Evolutionary conservation across 129 eudicot genomes (phyloP), one percentile per base, ranked within the genome.

Genomic region (Artemisia argyi): DNA sequence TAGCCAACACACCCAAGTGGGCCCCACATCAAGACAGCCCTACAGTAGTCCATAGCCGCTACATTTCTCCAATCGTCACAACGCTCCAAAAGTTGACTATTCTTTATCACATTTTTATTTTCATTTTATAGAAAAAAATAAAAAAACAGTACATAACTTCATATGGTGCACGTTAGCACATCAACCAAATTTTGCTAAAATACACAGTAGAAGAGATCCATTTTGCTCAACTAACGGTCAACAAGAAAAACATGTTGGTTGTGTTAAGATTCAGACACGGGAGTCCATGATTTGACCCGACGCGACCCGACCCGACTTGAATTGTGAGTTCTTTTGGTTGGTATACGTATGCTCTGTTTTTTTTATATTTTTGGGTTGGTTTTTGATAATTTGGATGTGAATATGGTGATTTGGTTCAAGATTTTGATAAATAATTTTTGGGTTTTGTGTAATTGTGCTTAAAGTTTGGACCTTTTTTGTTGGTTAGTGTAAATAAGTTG

Each of bases 271-370:
- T 24, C 18, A 54, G 68, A 32, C 66, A 32, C 61, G 66, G 52
- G 7, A 63, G 26, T 15, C 44, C 53, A 42, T 39, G 12, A 52
- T 20, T 70, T 65, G 56, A 55, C 81, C 76, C 60, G 72, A 76
- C 76, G 65, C 81, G 56, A 55, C 81, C 76, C 60, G 72, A 76
- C 76, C 70, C 81, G 65, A n/a, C 32, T 71, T 9, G 11, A 39
- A n/a, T 62, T 70, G 52, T 55, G 52, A 39, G 54, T 71, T 78
- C 60, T 64, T 26, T 28, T 52, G 81, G 77, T 71, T 28, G 50
- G 72, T 60, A n/a, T 20, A 20, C 1, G 22, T 20, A 35, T 30
- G 46, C 46, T 68, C 51, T 76, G 26, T 57, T 32, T 30, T 20
- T 24, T 61, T 6, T 68, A 51, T 32, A 48, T 50, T 28, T 28